Conservation (phyloP, 2,329 filamentous ascomycete species). For the Nemania sp. region DNA sequence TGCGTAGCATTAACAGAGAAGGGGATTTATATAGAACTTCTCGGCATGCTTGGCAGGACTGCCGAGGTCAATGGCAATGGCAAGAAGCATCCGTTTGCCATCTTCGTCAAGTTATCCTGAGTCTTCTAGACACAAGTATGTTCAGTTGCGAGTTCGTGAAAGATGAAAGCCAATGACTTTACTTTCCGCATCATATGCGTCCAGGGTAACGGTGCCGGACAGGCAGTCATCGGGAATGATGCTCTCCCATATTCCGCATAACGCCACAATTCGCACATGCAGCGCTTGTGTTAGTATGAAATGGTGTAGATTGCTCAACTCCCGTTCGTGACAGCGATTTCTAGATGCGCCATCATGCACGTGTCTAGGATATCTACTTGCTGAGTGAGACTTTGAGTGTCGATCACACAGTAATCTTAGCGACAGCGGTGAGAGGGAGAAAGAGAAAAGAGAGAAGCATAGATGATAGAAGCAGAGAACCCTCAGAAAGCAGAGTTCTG, state of each 20-base stretch:
- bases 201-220: conserved; percentile 47
- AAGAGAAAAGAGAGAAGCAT: too few relatives aligned
- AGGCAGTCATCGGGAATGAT: conserved; percentile 53
- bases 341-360: conserved; percentile 61
- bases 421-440: conserved; percentile 60
- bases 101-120: conserved; percentile 68
- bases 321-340: conserved; percentile 59
- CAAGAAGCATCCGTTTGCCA: conserved; percentile 67
- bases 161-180: conserved; percentile 53
- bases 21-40: too few relatives aligned
- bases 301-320: conserved; percentile 58
- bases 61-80: conserved; percentile 68
- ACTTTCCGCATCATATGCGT: conserved; percentile 66
- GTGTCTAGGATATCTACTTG: conserved; percentile 63
- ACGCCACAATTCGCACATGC: conserved; percentile 63
- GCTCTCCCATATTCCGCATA: conserved; percentile 64
- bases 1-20: too few relatives aligned
- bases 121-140: conserved; percentile 57
- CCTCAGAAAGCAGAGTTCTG: conserved; percentile 65
- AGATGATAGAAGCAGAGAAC: conserved; percentile 51
- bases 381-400: conserved; percentile 64
- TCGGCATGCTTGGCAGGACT: conserved; percentile 51
- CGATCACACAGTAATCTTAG: conserved; percentile 53
- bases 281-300: conserved; percentile 55
- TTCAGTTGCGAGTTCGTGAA: conserved; percentile 61